Evolutionary conservation across 192 early-diverging fungal genomes (phyloP).

Genomic region (Hyaloraphidium curvatum): DNA sequence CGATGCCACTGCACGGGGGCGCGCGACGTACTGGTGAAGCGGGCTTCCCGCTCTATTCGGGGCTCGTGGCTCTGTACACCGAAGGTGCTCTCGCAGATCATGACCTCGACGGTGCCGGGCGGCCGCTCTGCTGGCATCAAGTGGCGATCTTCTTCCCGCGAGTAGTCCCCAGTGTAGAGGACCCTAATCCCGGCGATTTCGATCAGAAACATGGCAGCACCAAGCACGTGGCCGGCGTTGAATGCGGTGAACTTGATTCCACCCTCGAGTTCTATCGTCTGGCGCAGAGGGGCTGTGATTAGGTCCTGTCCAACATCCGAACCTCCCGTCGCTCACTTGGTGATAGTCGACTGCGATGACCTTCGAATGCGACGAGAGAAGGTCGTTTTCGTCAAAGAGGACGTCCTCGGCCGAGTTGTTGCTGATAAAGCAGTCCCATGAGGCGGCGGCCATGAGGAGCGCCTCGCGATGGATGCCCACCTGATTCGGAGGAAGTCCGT

Average conservation of each 20-base stretch:
- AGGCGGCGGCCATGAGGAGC: no score
- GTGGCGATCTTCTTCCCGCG: constrained; percentile 96
- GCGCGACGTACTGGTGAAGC: constrained; percentile 44
- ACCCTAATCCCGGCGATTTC: constrained; percentile 76
- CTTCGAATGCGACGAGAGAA: constrained; percentile 56
- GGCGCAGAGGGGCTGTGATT: no score
- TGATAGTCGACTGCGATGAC: constrained; percentile 94
- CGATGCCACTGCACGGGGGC: not conserved
- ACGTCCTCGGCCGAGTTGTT: constrained; percentile 56
- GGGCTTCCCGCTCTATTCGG: constrained; percentile 70
- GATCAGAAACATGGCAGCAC: constrained; percentile 92
- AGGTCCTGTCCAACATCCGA: no score
- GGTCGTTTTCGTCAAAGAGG: constrained; percentile 78
- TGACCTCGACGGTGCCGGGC: constrained; percentile 56
- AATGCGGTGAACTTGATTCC: constrained; percentile 68
- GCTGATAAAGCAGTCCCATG: constrained; percentile 16
- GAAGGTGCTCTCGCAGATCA: constrained; percentile 93
- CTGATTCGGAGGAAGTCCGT: constrained; percentile 86
- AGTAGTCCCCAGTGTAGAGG: constrained; percentile 97
- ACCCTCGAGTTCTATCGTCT: no score
- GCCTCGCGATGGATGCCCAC: constrained; percentile 17
- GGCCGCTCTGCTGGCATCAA: constrained; percentile 92
- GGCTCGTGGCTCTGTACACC: constrained; percentile 93
- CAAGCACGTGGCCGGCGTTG: constrained; percentile 96
- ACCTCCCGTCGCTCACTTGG: no score